Conservation (phyloP, 345 rosid species). For the Brassica incana region DNA sequence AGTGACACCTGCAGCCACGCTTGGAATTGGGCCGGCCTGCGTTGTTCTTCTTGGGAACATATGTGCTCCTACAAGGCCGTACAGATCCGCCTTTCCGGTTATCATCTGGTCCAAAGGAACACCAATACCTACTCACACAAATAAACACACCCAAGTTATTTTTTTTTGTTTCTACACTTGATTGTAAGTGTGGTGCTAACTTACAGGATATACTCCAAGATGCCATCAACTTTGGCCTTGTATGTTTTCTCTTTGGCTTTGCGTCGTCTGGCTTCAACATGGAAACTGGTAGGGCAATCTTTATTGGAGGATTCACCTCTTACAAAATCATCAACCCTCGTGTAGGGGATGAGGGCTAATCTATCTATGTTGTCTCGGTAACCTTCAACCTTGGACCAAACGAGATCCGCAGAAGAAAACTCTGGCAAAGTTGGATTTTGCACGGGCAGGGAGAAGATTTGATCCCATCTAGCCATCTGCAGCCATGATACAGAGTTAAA, state of each 20-base stretch:
- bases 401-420: slow-evolving; percentile 73
- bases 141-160: too few species aligned
- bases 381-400: slow-evolving; percentile 96
- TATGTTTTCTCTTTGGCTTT: slow-evolving; percentile 51
- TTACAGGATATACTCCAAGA: slow-evolving; percentile 93
- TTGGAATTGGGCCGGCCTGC: slow-evolving; percentile 95
- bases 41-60: slow-evolving; percentile 76
- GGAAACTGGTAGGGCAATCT: slow-evolving; percentile 92
- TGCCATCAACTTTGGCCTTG: slow-evolving; percentile 93
- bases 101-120: slow-evolving; percentile 98
- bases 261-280: slow-evolving; percentile 91
- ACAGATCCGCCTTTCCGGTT: slow-evolving; percentile 84
- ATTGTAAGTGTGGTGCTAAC: slow-evolving; percentile 27
- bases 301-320: slow-evolving; percentile 82
- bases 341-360: slow-evolving; percentile 84
- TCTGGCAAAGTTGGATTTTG: slow-evolving; percentile 82
- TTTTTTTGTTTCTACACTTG: background rate
- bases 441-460: slow-evolving; percentile 83
- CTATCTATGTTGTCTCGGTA: slow-evolving; percentile 90
- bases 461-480: slow-evolving; percentile 99
- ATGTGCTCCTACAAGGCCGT: slow-evolving; percentile 83
- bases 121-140: slow-evolving; percentile 77
- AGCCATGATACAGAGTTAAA: background rate
- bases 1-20: slow-evolving; percentile 95
- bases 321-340: slow-evolving; percentile 91